Evolutionary conservation across 78 protist genomes (phyloP).

Genomic region (Speleostelium caveatum): DNA sequence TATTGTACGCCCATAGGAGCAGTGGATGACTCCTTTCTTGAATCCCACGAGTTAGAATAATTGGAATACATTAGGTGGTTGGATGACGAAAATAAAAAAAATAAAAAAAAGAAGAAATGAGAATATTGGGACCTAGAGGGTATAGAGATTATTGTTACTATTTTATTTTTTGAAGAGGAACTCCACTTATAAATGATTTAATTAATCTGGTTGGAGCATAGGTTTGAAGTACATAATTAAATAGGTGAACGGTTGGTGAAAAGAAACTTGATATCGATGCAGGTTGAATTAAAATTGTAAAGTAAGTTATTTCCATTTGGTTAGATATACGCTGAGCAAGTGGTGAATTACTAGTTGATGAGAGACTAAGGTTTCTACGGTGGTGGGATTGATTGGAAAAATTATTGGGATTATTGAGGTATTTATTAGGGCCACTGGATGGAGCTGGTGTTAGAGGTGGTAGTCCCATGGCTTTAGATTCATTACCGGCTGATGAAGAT

Average conservation of each 20-base stretch:
- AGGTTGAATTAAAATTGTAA: conserved; percentile 6
- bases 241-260: conserved; percentile 25
- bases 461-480: neutral
- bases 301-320: conserved; percentile 5
- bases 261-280: conserved; percentile 13
- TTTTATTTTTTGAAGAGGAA: no score
- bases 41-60: no score
- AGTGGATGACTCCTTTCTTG: no score
- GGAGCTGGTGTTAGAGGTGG: neutral
- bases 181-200: conserved; percentile 12
- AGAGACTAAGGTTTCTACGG: conserved; percentile 12
- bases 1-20: no score
- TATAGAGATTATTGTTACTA: no score
- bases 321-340: neutral
- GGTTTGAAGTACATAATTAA: neutral
- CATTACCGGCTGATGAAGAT: neutral
- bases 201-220: conserved; percentile 11
- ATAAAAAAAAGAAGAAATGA: no score
- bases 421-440: neutral
- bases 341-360: conserved; percentile 8
- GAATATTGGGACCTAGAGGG: no score
- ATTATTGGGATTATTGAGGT: neutral
- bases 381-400: neutral
- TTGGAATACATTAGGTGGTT: no score
- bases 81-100: no score